Evolutionary conservation across 371 early-diverging fungal genomes (phyloP).

Genomic region (Fennellomyces sp.): DNA sequence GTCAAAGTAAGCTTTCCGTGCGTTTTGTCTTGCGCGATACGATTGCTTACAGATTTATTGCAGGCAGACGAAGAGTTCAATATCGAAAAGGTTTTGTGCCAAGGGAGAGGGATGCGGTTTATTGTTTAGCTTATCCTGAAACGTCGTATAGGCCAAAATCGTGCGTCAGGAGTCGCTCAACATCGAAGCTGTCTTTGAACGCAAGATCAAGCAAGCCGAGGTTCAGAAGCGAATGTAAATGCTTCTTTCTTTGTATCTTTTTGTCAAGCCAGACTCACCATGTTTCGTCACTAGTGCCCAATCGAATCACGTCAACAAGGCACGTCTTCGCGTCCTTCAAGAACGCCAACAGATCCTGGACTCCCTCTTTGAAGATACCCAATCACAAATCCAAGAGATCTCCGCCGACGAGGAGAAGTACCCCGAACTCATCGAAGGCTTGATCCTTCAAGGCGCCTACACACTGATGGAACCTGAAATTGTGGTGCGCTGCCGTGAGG

Average conservation of each 20-base stretch:
- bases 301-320: conserved; percentile 95
- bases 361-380: conserved; percentile 72
- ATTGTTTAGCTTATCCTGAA: not conserved
- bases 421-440: conserved; percentile 62
- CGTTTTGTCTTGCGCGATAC: too few relatives aligned
- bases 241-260: not conserved
- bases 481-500: conserved; percentile 70
- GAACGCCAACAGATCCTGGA: conserved; percentile 87
- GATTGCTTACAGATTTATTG: not conserved
- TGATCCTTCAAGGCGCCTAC: conserved; percentile 83
- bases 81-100: conserved; percentile 98
- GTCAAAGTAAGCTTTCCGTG: conserved; percentile 93
- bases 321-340: conserved; percentile 86
- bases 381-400: conserved; percentile 54
- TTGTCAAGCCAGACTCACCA: not conserved
- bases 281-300: conserved; percentile 67
- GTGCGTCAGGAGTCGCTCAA: conserved; percentile 90
- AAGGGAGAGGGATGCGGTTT: conserved; percentile 13
- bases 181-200: conserved; percentile 88
- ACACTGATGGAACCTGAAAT: conserved; percentile 84
- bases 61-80: conserved; percentile 98
- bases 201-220: conserved; percentile 91
- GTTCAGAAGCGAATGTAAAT: conserved; percentile 86
- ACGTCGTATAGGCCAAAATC: conserved; percentile 73
- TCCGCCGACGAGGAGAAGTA: conserved; percentile 63